Percentiles rank a stretch among this genome's conserved stretches.
phyloP scores from a whole-genome alignment of 352 stramenopile species.

The Phytophthora kernoviae region DNA sequence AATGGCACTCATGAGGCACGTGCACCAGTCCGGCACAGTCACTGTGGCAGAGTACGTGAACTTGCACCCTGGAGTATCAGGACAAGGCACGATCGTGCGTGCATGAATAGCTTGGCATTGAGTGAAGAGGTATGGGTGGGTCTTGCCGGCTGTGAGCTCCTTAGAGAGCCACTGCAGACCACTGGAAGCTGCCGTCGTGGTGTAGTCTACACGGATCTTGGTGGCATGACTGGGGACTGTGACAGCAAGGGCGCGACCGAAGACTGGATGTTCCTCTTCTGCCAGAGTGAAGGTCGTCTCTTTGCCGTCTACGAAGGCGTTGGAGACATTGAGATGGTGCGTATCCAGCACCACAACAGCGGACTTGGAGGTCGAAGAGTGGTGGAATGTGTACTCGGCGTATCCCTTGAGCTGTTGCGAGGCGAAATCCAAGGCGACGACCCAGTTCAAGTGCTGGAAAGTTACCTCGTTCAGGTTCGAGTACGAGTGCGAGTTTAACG shows the following conservation, averaged over 20 bases:
- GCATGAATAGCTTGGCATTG: constrained; percentile 96
- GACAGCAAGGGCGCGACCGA: constrained; percentile 67
- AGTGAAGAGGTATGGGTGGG: constrained; percentile 95
- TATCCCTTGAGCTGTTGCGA: constrained; percentile 65
- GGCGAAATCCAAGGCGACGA: constrained; percentile 87
- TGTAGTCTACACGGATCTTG: constrained; percentile 82
- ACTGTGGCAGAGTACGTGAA: constrained; percentile 94
- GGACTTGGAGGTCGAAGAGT: constrained; percentile 26
- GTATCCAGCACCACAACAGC: constrained; percentile 85
- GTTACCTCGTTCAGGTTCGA: constrained; percentile 85
- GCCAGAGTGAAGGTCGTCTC: constrained; percentile 67
- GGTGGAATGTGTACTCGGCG: constrained; percentile 84
- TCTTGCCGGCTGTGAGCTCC: constrained; percentile 94
- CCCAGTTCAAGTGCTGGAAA: constrained; percentile 90
- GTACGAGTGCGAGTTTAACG: constrained; percentile 70
- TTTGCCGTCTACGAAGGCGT: constrained; percentile 54
- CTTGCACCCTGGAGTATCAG: constrained; percentile 93
- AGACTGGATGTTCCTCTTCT: constrained; percentile 49
- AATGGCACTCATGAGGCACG: constrained; percentile 92
- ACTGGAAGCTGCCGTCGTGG: constrained; percentile 64
- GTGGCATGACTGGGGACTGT: constrained; percentile 46
- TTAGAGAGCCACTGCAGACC: constrained; percentile 93
- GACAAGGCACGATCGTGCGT: constrained; percentile 94
- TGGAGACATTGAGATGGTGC: constrained; percentile 73
- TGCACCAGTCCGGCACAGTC: constrained; percentile 92